Evolutionary conservation across 768 basidiomycete species (phyloP), one percentile per base, ranked within the genome.

Genomic region (Boletus tomentosulus): DNA sequence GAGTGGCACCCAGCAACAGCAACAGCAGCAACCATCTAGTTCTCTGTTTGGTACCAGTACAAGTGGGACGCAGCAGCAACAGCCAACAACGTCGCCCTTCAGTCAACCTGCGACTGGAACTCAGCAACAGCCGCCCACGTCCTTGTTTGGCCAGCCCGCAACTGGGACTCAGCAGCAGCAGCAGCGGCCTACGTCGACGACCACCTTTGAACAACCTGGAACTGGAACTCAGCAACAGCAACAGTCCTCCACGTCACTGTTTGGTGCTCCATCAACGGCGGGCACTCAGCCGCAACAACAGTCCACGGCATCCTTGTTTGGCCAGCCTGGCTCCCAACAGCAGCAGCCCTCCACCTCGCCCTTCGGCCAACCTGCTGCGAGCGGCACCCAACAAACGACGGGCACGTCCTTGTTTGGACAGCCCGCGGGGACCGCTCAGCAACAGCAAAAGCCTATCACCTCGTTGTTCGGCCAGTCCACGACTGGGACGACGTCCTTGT

Each of bases 361-460:
- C 12, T 62, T 65, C 30, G 58, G 66, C n/a, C 65, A 66, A 31
- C 59, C 56, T 1, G 42, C 71, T 3, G 52, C 68, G 31, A 51
- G 58, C n/a, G 59, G 61, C 16, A 71, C 56, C 43, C 75, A 72
- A 27, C 70, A 70, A 37, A 25, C 50, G 47, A 54, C 61, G 1
- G 49, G 63, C 13, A 56, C 63, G 2, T 65, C 73, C 1, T 46
- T 77, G 19, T 78, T 81, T 59, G 75, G 78, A 9, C 72, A 76
- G 50, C 58, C 67, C 16, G 58, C 58, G 50, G 50, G 62, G 48
- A 28, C 44, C 10, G 19, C 55, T 50, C 63, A 63, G 31, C 70
- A 66, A 46, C 70, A 64, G 42, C 63, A 62, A 34, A 70, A 59
- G 37, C 50, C 63, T 22, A 19, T 53, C 16, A 55, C 72, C 4